Percentiles rank a stretch among this genome's conserved stretches.
Evolutionary conservation across 192 early-diverging fungal genomes (phyloP).

Genomic region (Coemansia sp.): DNA sequence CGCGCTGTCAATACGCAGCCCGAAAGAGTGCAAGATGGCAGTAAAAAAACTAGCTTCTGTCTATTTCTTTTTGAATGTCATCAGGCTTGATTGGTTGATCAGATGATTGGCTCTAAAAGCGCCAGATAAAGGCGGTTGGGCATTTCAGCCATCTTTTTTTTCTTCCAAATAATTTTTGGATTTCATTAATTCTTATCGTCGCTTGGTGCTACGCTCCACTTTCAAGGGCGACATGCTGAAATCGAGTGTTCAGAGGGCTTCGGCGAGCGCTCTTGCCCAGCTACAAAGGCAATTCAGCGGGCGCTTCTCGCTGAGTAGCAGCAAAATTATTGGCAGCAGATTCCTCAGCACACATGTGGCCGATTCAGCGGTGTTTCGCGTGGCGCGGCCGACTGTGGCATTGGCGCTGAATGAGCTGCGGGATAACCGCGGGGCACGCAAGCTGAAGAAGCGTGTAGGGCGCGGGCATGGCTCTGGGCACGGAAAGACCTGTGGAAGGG

Average conservation of each 20-base stretch:
- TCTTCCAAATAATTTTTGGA: background rate
- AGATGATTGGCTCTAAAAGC: too few relatives aligned
- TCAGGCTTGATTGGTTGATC: too few relatives aligned
- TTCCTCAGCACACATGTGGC: background rate
- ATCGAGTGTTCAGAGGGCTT: constrained; percentile 4
- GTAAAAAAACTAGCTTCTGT: too few relatives aligned
- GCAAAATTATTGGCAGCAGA: background rate
- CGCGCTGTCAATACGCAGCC: too few relatives aligned
- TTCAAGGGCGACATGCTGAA: constrained; percentile 7
- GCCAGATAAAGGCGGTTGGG: too few relatives aligned
- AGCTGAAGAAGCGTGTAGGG: constrained; percentile 65
- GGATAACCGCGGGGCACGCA: constrained; percentile 43
- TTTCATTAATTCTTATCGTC: background rate
- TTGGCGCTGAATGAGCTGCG: constrained; percentile 37
- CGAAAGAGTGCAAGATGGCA: too few relatives aligned
- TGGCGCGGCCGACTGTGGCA: constrained; percentile 17
- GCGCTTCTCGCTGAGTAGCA: constrained; percentile 5
- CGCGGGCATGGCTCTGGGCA: constrained; percentile 83
- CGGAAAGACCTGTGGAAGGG: constrained; percentile 86
- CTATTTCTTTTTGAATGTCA: too few relatives aligned
- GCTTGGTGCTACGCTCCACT: background rate
- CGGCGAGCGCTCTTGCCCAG: constrained; percentile 12
- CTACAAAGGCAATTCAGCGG: constrained; percentile 26
- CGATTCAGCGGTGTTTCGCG: constrained; percentile 1
- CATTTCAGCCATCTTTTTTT: background rate